Base-by-base conservation (phyloP, 768 basidiomycete genomes). In the Amanita muscaria region DNA sequence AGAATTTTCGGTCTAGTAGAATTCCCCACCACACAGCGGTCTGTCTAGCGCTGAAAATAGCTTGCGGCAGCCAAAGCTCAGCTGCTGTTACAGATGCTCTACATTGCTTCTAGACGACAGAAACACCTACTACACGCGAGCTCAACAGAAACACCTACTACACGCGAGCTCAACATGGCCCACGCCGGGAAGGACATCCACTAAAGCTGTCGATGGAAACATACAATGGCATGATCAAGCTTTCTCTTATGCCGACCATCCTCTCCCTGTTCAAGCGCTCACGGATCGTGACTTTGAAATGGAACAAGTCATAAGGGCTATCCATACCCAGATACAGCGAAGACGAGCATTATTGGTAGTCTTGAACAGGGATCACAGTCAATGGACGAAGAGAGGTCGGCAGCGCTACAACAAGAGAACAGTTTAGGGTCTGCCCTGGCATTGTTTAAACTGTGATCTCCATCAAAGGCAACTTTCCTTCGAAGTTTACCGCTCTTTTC, bases 261-360 rank as follows among this genome's bases (percentile, higher is more conserved):
- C 68, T 63, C 24, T 72, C 76, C 14, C 58, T n/a, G 69, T 21
- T 79, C 89, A n/a, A n/a, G n/a, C n/a, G n/a, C n/a, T n/a, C n/a
- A n/a, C n/a, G n/a, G n/a, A n/a, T n/a, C n/a, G n/a, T 31, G 87
- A 90, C 53, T 52, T 62, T 3, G 88, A 91, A 54, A 69, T 88
- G 2, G 61, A 69, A 29, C 56, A 56, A 12, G 64, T 69, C 1
- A 67, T 79, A 18, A 53, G 61, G 3, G 51, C 64, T 3, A 57
- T 81, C 22, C 65, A 76, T 27, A 52, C 53, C n/a, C 67, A 73
- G 18, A 49, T 61, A 25, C 66, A 68, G 42, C 64, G 68, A 11
- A 61, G 1, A 49, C 55, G 4, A 54, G 67, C 12, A 12, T 36
- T 24, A 46, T 59, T 3, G 57, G 57, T n/a, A 51, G 56, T 5